phyloP scores from a whole-genome alignment of 1,284 basidiomycete species.

The Ceratobasidium sp. region DNA sequence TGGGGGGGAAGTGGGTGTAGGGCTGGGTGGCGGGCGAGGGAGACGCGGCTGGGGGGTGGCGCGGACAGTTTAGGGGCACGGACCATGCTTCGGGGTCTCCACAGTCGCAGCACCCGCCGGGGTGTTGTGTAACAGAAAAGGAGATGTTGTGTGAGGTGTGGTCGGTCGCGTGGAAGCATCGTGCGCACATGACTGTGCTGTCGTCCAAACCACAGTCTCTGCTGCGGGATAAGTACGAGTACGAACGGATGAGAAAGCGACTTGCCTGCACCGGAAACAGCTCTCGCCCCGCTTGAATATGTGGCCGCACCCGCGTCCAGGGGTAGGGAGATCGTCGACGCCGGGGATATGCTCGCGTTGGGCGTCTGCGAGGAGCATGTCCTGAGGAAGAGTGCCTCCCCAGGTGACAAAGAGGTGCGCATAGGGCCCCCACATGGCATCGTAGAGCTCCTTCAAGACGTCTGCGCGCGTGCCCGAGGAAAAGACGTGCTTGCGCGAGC shows the following conservation, averaged over 20 bases:
- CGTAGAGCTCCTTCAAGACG: conserved; percentile 78
- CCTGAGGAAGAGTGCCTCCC: conserved; percentile 63
- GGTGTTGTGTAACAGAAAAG: conserved; percentile 89
- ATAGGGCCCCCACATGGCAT: conserved; percentile 78
- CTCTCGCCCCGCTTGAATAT: conserved; percentile 86
- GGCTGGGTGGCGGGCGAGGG: conserved; percentile 46
- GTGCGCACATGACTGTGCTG: conserved; percentile 85
- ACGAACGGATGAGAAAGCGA: conserved; percentile 40
- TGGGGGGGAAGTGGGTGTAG: conserved; percentile 45
- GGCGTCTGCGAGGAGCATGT: conserved; percentile 68
- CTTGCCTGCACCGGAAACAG: conserved; percentile 91
- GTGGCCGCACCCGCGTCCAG: conserved; percentile 73
- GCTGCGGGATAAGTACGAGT: conserved; percentile 25
- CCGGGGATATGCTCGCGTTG: conserved; percentile 66
- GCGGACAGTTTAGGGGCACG: conserved; percentile 68
- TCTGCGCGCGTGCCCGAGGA: conserved; percentile 73
- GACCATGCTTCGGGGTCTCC: conserved; percentile 90
- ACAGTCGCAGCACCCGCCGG: conserved; percentile 92
- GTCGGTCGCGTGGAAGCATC: conserved; percentile 84
- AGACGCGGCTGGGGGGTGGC: conserved; percentile 60
- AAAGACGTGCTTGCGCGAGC: conserved; percentile 75
- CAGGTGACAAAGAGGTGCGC: conserved; percentile 69
- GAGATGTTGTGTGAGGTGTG: conserved; percentile 88
- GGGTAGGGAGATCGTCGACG: conserved; percentile 62
- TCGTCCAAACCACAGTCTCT: conserved; percentile 91